Conservation (phyloP, 2,329 filamentous ascomycete genomes). For the Cladorrhinum sp. region DNA sequence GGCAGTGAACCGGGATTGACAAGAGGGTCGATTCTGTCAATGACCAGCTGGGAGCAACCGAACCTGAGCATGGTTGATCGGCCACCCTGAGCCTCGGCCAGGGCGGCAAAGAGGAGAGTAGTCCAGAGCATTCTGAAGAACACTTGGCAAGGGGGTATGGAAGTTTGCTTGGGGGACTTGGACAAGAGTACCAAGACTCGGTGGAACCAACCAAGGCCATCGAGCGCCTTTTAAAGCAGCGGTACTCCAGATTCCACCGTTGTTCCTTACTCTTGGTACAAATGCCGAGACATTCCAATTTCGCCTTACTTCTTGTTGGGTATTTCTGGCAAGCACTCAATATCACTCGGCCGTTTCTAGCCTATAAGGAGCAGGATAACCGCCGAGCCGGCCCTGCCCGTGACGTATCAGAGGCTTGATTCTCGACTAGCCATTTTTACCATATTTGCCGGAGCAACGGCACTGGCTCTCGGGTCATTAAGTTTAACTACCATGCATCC, state of each 20-base stretch:
- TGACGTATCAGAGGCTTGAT: not conserved
- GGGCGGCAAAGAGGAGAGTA: conserved; percentile 2
- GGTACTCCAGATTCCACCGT: not conserved
- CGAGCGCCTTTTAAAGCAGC: not conserved
- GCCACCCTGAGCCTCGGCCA: conserved; percentile 8
- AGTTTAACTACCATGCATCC: not conserved
- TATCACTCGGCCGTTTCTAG: not conserved
- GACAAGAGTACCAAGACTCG: not conserved
- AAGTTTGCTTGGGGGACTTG: not conserved
- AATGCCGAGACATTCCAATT: not conserved
- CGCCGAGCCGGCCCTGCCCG: not conserved
- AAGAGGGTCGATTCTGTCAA: conserved; percentile 18
- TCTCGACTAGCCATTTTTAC: not conserved
- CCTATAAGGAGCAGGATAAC: not conserved
- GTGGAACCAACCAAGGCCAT: not conserved
- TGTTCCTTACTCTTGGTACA: not conserved
- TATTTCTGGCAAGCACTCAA: not conserved
- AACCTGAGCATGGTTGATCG: conserved; percentile 11
- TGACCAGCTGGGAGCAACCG: conserved; percentile 18
- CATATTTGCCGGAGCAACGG: not conserved
- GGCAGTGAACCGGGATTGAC: conserved; percentile 18
- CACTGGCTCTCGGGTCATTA: not conserved
- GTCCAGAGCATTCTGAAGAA: conserved; percentile 4
- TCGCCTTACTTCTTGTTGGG: not conserved
- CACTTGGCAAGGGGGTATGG: not conserved